Evolutionary conservation across 176 grass and related monocot species (phyloP).

Genomic region (Aegilops bicornis): DNA sequence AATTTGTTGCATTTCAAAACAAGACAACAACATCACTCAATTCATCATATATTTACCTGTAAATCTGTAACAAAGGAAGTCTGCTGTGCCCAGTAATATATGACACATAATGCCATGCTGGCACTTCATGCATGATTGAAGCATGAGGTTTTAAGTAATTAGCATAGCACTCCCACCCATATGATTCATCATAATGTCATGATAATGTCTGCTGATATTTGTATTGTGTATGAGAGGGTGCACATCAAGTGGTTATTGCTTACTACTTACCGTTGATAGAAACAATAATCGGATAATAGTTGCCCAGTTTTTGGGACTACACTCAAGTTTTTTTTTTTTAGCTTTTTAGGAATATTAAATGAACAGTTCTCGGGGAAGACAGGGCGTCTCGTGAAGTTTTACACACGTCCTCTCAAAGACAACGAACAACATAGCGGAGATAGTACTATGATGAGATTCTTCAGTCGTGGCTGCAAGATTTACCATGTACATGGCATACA

Average conservation of each 20-base stretch:
- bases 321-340: neutral
- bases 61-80: neutral
- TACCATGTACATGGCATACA: neutral
- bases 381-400: neutral
- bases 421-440: neutral
- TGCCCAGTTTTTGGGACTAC: neutral
- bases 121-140: neutral
- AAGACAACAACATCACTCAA: neutral
- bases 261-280: neutral
- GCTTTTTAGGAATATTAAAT: constrained; percentile 21
- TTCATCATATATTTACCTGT: neutral
- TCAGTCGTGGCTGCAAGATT: neutral
- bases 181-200: neutral
- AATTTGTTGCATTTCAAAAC: neutral
- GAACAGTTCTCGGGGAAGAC: neutral
- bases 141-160: neutral
- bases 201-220: neutral
- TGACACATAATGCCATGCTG: neutral
- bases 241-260: neutral
- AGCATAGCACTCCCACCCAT: neutral
- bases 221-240: constrained; percentile 5
- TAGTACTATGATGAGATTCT: constrained; percentile 28
- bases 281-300: neutral
- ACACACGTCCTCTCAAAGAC: neutral
- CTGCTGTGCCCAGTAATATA: neutral